These are phyloP conservation scores for Haplosporangium sp. DNA, from an alignment of 371 early-diverging fungal species.

Conservation along the genomic window DNA sequence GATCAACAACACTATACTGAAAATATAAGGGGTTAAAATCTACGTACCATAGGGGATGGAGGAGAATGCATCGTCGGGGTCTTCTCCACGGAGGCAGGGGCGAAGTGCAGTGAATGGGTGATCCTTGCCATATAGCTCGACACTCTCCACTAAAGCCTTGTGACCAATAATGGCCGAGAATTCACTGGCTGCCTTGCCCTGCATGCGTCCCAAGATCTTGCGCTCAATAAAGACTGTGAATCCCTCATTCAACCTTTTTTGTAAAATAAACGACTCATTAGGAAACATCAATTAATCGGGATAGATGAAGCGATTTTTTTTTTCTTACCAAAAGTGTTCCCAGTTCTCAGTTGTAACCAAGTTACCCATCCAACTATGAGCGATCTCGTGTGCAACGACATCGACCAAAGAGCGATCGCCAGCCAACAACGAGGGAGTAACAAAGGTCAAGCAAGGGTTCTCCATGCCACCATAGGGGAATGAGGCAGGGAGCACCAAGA, in stretches of 20 bases:
- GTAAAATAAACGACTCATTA: background rate
- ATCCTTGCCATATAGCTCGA: conserved; percentile 82
- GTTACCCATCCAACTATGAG: conserved; percentile 98
- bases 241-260: conserved; percentile 92
- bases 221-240: conserved; percentile 96
- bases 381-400: conserved; percentile 96
- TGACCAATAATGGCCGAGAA: conserved; percentile 92
- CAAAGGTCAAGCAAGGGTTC: conserved; percentile 95
- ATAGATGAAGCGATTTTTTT: background rate
- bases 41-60: conserved; percentile 89
- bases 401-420: conserved; percentile 96
- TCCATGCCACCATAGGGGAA: conserved; percentile 99
- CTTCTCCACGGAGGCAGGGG: conserved; percentile 83
- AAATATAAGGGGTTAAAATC: no score
- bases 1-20: no score
- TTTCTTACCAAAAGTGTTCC: conserved; percentile 66
- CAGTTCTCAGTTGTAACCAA: conserved; percentile 93
- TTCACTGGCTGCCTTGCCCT: conserved; percentile 88
- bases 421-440: conserved; percentile 90
- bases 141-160: conserved; percentile 80
- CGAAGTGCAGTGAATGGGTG: conserved; percentile 84
- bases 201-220: conserved; percentile 87
- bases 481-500: conserved; percentile 80
- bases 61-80: conserved; percentile 97
- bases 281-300: no score